A percentile compares a stretch with the other conserved stretches of the same genome.
phyloP scores from a whole-genome alignment of 495 filamentous ascomycete genomes.

The Penicillium fimorum region DNA sequence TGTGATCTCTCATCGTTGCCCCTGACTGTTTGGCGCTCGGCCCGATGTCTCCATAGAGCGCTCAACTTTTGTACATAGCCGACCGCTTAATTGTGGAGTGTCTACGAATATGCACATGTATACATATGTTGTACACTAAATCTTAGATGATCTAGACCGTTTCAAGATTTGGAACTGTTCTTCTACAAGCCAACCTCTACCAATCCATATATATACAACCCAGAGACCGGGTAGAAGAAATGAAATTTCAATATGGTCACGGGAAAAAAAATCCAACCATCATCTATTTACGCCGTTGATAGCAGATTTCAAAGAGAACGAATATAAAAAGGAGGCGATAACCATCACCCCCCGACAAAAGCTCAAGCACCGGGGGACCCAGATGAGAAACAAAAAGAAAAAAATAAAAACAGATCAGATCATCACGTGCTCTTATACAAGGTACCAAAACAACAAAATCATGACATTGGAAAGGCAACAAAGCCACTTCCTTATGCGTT shows the following conservation, averaged over 20 bases:
- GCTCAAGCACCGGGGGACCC: not conserved
- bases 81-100: not conserved
- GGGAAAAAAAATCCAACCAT: slow-evolving; percentile 19
- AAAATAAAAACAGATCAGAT: slow-evolving; percentile 20
- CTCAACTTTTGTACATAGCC: not conserved
- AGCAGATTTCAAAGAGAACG: slow-evolving; percentile 17
- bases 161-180: not conserved
- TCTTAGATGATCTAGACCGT: not conserved
- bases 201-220: slow-evolving; percentile 11
- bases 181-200: not conserved
- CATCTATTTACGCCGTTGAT: slow-evolving; percentile 31
- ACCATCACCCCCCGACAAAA: not conserved
- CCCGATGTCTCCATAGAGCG: not conserved
- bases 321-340: slow-evolving; percentile 5
- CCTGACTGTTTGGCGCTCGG: slow-evolving; percentile 3
- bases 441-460: slow-evolving; percentile 37
- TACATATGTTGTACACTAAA: no score
- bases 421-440: slow-evolving; percentile 30
- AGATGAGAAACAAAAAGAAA: slow-evolving; percentile 13
- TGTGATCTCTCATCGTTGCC: not conserved
- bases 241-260: slow-evolving; percentile 16
- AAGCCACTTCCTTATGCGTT: slow-evolving; percentile 17
- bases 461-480: slow-evolving; percentile 21
- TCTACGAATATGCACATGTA: no score
- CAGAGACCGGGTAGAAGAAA: slow-evolving; percentile 10